These are phyloP conservation scores for Paspalum notatum DNA, from an alignment of 176 grass and related monocot genomes.

Conservation along the genomic window DNA sequence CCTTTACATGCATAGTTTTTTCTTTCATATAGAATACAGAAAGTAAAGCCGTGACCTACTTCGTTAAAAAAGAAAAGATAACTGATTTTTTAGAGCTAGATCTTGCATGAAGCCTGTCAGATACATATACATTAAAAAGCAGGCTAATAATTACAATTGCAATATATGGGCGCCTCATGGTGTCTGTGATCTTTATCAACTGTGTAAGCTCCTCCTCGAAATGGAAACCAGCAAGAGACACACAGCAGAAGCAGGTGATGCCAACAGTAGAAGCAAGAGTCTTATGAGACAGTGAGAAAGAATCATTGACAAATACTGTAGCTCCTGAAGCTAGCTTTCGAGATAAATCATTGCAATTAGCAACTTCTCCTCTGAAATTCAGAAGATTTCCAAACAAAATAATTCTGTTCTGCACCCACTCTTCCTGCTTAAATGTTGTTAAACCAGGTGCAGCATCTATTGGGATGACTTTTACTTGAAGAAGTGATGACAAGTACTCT, in stretches of 20 bases:
- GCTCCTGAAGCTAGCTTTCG: conserved; percentile 70
- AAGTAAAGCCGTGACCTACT: conserved; percentile 17
- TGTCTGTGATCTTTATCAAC: conserved; percentile 71
- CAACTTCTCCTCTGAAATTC: conserved; percentile 81
- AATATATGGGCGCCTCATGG: conserved; percentile 65
- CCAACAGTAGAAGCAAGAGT: conserved; percentile 93
- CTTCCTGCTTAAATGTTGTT: conserved; percentile 46
- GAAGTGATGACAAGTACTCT: conserved; percentile 82
- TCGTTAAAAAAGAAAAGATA: conserved; percentile 27
- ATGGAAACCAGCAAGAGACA: conserved; percentile 87
- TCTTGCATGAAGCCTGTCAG: background rate
- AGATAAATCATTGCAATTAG: conserved; percentile 77
- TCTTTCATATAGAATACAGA: background rate
- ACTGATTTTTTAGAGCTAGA: conserved; percentile 16
- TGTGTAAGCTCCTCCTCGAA: conserved; percentile 75
- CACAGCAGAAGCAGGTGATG: conserved; percentile 76
- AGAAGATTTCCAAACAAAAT: conserved; percentile 77
- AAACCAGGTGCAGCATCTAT: conserved; percentile 46
- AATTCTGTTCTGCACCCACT: conserved; percentile 50
- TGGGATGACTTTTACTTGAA: conserved; percentile 70
- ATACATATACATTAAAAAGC: conserved; percentile 33
- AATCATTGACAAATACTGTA: conserved; percentile 78
- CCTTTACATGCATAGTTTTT: background rate
- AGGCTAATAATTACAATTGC: conserved; percentile 80
- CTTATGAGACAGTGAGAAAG: conserved; percentile 90